Conservation (phyloP, 495 filamentous ascomycete genomes). For the Cenococcum geophilum region DNA sequence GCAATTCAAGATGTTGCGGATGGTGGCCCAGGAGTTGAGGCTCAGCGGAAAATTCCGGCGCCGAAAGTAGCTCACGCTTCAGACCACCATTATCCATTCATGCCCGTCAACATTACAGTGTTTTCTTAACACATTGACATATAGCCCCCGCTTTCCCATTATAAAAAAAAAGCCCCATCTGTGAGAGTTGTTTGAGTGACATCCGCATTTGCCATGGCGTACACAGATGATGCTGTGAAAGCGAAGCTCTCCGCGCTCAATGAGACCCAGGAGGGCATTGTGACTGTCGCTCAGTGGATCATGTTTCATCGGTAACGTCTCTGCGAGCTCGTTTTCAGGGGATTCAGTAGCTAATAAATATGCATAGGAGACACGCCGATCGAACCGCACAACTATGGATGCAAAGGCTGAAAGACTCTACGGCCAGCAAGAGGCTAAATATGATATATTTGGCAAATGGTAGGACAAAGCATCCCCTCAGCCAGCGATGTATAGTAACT, state of each 20-base stretch:
- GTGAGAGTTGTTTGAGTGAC: not conserved
- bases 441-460: slow-evolving; percentile 95
- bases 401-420: slow-evolving; percentile 76
- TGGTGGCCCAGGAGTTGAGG: not conserved
- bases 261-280: slow-evolving; percentile 93
- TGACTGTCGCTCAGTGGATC: slow-evolving; percentile 95
- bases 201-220: slow-evolving; percentile 58
- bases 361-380: slow-evolving; percentile 76
- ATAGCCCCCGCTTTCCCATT: not conserved
- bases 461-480: slow-evolving; percentile 37
- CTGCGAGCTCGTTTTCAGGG: not conserved
- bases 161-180: not conserved
- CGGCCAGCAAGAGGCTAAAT: slow-evolving; percentile 75
- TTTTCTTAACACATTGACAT: not conserved
- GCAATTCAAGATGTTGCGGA: not conserved
- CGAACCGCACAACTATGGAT: slow-evolving; percentile 85
- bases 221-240: slow-evolving; percentile 85
- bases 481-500: not conserved
- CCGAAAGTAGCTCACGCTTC: not conserved
- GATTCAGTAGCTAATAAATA: slow-evolving; percentile 4
- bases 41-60: not conserved
- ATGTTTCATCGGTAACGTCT: slow-evolving; percentile 86
- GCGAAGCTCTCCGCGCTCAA: slow-evolving; percentile 92
- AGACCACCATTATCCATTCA: not conserved
- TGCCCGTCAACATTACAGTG: not conserved